Percentiles rank a stretch among this genome's conserved stretches.
These are phyloP conservation scores for Naganishia friedmannii DNA, from an alignment of 768 basidiomycete species.

Conservation along the genomic window DNA sequence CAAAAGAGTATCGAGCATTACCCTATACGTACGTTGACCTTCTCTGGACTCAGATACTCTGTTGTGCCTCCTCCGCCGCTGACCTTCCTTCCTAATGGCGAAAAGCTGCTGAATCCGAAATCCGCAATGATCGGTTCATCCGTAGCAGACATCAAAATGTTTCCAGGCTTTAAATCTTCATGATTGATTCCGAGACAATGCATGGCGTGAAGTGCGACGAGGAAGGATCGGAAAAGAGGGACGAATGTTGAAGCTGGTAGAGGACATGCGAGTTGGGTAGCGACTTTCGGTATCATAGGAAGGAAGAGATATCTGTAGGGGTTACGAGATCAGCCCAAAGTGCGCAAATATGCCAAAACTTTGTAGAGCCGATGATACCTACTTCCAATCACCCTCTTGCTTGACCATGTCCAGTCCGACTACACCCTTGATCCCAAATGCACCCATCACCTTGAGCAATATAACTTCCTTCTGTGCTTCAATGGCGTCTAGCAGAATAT, in stretches of 20 bases:
- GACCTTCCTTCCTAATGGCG: constrained; percentile 33
- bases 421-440: constrained; percentile 42
- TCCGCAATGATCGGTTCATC: constrained; percentile 43
- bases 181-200: constrained; percentile 55
- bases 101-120: constrained; percentile 49
- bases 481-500: constrained; percentile 44
- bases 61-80: constrained; percentile 46
- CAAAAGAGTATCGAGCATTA: background rate
- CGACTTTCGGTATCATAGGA: constrained; percentile 28
- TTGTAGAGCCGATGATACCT: constrained; percentile 25
- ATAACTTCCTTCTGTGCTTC: constrained; percentile 51
- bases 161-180: constrained; percentile 56
- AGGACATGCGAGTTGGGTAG: constrained; percentile 25
- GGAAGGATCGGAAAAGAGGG: constrained; percentile 44
- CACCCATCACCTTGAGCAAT: constrained; percentile 42
- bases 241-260: constrained; percentile 31
- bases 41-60: constrained; percentile 50
- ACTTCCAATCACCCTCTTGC: constrained; percentile 49
- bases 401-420: constrained; percentile 47
- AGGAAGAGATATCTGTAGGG: constrained; percentile 44
- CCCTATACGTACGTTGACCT: constrained; percentile 35
- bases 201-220: constrained; percentile 38
- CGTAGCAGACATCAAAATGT: constrained; percentile 53
- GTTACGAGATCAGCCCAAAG: background rate
- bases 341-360: background rate